Percentiles rank a stretch among this genome's conserved stretches.
Evolutionary conservation across 495 filamentous ascomycete species (phyloP).

Genomic region (Venustampulla echinocandica): DNA sequence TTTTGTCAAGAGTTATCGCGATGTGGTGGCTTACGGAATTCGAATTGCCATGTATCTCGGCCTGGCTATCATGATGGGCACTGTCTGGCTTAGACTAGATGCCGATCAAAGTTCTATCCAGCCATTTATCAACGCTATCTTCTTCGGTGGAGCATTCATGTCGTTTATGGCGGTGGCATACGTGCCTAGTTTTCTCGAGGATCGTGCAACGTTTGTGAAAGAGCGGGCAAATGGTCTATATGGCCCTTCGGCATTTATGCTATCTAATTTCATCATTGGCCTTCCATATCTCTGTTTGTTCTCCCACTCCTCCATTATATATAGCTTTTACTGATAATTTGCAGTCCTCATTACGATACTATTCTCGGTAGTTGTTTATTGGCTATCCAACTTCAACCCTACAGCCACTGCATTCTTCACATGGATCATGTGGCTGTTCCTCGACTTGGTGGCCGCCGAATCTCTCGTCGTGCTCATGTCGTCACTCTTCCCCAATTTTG

Average conservation of each 20-base stretch:
- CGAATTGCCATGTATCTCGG: conserved; percentile 71
- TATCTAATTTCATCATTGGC: conserved; percentile 75
- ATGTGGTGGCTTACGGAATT: conserved; percentile 75
- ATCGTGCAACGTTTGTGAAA: conserved; percentile 62
- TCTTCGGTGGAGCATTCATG: conserved; percentile 81
- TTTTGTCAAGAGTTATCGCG: conserved; percentile 73
- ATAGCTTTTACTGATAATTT: no score
- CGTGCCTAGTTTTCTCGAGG: conserved; percentile 74
- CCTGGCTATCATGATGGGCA: conserved; percentile 80
- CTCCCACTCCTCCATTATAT: no score
- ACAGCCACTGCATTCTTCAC: conserved; percentile 58
- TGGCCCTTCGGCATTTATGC: conserved; percentile 58
- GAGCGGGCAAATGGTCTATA: conserved; percentile 78
- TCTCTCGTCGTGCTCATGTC: conserved; percentile 69
- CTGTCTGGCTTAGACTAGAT: conserved; percentile 66
- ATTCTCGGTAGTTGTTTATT: conserved; percentile 69
- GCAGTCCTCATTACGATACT: conserved; percentile 65
- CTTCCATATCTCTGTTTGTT: conserved; percentile 67
- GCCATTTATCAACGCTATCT: conserved; percentile 72
- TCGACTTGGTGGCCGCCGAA: conserved; percentile 74
- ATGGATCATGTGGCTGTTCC: conserved; percentile 80
- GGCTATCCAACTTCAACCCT: conserved; percentile 67
- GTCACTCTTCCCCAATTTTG: conserved; percentile 66
- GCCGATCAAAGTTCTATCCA: conserved; percentile 60
- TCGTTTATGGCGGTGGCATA: conserved; percentile 87